Base-by-base conservation (phyloP, 108 stramenopile genomes). In the Cyclotella kingstonii region DNA sequence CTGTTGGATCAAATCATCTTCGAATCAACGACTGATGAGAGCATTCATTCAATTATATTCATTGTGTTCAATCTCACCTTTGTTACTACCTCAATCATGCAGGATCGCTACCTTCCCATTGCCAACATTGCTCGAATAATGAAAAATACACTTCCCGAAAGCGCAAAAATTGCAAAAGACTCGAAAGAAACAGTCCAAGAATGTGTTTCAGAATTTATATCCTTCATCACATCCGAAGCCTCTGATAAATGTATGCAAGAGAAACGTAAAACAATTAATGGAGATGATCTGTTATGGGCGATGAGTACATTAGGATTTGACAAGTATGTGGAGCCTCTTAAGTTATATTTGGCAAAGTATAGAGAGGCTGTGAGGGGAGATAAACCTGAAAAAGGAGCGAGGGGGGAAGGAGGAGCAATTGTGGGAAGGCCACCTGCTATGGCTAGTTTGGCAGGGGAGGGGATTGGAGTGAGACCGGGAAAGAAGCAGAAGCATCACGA, bases 241-340 rank as follows among this genome's bases (percentile, higher is more conserved):
- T 89, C 82, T 15, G 99, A 99, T 61, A 98, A 97, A 57, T 98
- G 98, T 69, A 81, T 95, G 66, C 95, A 97, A 62, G 98, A 99
- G 78, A 98, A 98, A 70, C 76, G 99, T 7, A 99, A 99, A 83
- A 99, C 98, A 6, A 99, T 99, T 78, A 99, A 97, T 73, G 99
- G 98, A 25, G 98, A 99, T 58, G 99, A 99, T 68, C 66, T 99
- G 38, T 54, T 99, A 0, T 97, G 95, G 96, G 99, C 99, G 31
- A 97, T 99, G 98, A 91, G 89, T 51, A 97, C 97, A 3, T 73
- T 99, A 31, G 99, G 99, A 19, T 99, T 99, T 68, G 99, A 99
- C 62, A 92, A 95, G 66, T 98, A 99, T 68, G 97, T 98, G 18
- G 97, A 99, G 63, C 98, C 98, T 6, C 78, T 99, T 26, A 97